Evolutionary conservation across 768 basidiomycete species (phyloP).

Genomic region (Auricularia sp.): DNA sequence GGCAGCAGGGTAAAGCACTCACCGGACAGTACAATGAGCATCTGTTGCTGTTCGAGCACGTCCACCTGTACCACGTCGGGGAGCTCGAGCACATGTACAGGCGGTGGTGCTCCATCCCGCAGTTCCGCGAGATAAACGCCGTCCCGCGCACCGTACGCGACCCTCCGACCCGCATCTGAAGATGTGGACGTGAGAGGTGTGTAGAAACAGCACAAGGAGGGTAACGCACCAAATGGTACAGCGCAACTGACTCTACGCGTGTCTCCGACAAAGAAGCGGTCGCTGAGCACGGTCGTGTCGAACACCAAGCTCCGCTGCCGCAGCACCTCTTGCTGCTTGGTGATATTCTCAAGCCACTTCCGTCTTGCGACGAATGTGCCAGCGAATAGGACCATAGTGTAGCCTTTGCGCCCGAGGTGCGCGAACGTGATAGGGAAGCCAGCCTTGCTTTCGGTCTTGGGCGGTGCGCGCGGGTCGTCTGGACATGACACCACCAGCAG

Average conservation of each 20-base stretch:
- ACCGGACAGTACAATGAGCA: constrained; percentile 98
- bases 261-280: constrained; percentile 75
- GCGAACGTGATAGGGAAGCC: constrained; percentile 89
- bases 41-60: constrained; percentile 89
- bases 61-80: constrained; percentile 91
- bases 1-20: constrained; percentile 11
- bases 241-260: constrained; percentile 74
- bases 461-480: constrained; percentile 42
- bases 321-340: constrained; percentile 79
- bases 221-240: constrained; percentile 66
- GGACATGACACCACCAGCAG: constrained; percentile 73
- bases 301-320: constrained; percentile 79
- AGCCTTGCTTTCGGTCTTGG: constrained; percentile 47
- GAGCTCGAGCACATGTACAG: constrained; percentile 80
- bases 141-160: constrained; percentile 96
- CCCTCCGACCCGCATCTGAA: constrained; percentile 66
- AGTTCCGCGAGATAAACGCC: constrained; percentile 93
- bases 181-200: too few relatives aligned
- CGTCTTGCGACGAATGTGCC: constrained; percentile 72
- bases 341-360: constrained; percentile 90
- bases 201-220: background rate
- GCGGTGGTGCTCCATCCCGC: constrained; percentile 51
- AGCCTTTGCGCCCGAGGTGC: constrained; percentile 87
- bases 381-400: constrained; percentile 87
- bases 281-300: constrained; percentile 73